Base-by-base conservation (phyloP, 176 grass and related monocot genomes). In the Avena eriantha region DNA sequence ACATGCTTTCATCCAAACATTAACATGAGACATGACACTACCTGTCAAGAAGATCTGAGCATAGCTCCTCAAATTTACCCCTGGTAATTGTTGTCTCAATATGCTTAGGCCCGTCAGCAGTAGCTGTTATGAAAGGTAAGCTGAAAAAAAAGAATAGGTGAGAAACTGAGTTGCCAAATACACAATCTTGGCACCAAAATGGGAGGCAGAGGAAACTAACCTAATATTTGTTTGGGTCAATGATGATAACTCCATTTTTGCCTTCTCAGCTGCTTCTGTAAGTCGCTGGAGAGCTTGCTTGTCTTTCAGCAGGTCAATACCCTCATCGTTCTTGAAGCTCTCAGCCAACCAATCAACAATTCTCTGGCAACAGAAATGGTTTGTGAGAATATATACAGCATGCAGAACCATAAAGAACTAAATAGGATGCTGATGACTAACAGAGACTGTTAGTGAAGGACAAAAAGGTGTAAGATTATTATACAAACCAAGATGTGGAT, bases 41-140 rank as follows among this genome's bases (percentile, higher is more conserved):
- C 93, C 90, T 92, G 56, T 95, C 90, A 69, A 95, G 69, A 83
- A 95, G 90, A 65, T 95, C 90, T 12, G 93, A 87, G 68, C 93
- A 95, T 41, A 95, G 83, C 77, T 96, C 94, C 85, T 96, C 94
- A 91, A 96, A 96, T 87, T 96, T 96, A 43, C 91, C 94, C 35
- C 91, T 85, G 19, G 89, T 89, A 77, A 93, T 89, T 11, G 86
- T 90, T 24, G 87, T 80, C 73, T 96, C 94, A 22, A 96, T 93
- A 59, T 96, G 91, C 76, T 93, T 93, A 46, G 91, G 94, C 17
- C 94, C 91, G 61, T 96, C 94, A 13, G 87, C 86, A 22, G 91
- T 91, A 85, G 91, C 91, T 46, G 94, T 93, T 78, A 93, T 90
- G 76, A 93, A 96, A n/a, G 91, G 94, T 81, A 95, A 89, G 58